These are phyloP conservation scores for Paracamarosporium sp. DNA, from an alignment of 2,329 filamentous ascomycete species.

Conservation along the genomic window DNA sequence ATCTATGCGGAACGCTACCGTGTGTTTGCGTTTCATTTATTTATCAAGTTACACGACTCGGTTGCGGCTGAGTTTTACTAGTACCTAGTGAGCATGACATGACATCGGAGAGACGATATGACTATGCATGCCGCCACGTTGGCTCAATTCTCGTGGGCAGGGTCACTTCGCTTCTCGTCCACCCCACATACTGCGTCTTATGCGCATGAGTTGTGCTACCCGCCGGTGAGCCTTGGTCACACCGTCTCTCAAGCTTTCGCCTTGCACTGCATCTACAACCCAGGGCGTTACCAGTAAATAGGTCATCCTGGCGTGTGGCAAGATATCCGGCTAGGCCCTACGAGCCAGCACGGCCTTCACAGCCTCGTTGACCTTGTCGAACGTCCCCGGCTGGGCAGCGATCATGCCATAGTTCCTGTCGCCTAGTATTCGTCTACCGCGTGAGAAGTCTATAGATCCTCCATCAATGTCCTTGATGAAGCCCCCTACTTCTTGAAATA, in stretches of 20 bases:
- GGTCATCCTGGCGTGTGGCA: background rate
- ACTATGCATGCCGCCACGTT: slow-evolving; percentile 1
- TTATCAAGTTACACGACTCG: background rate
- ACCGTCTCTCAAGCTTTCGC: slow-evolving; percentile 16
- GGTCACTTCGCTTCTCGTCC: slow-evolving; percentile 8
- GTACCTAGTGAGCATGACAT: background rate
- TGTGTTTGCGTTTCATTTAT: slow-evolving; percentile 10
- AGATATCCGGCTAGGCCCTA: slow-evolving; percentile 19
- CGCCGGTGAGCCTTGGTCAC: slow-evolving; percentile 27
- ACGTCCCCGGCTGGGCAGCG: slow-evolving; percentile 33
- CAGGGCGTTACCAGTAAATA: background rate
- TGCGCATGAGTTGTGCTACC: slow-evolving; percentile 14
- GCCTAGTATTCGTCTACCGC: slow-evolving; percentile 40
- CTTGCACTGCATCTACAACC: slow-evolving; percentile 19
- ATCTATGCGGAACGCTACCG: slow-evolving; percentile 15
- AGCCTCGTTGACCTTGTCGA: slow-evolving; percentile 32
- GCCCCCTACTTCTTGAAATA: slow-evolving; percentile 59
- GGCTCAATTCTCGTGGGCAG: background rate
- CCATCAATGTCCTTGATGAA: slow-evolving; percentile 60
- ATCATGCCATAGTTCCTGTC: slow-evolving; percentile 45
- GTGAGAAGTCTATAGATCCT: slow-evolving; percentile 54
- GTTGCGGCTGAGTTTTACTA: slow-evolving; percentile 1
- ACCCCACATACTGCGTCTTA: slow-evolving; percentile 33
- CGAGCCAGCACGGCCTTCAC: slow-evolving; percentile 34
- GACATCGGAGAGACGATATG: background rate